These are phyloP conservation scores for Jimgerdemannia flammicorona DNA, from an alignment of 192 early-diverging fungal genomes.

Conservation along the genomic window DNA sequence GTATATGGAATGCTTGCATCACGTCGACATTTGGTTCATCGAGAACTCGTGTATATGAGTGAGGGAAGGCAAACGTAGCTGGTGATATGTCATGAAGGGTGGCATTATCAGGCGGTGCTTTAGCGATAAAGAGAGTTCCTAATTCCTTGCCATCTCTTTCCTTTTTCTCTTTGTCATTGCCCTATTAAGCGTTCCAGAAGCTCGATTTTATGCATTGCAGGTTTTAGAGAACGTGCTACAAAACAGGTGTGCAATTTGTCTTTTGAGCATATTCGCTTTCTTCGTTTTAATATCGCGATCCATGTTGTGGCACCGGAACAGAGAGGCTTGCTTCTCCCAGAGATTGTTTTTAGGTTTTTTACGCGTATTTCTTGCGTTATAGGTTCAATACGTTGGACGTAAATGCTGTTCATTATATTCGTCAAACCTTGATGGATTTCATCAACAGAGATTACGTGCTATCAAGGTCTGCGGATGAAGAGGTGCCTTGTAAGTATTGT, in stretches of 20 bases:
- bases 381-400: conserved; percentile 48
- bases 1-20: conserved; percentile 6
- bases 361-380: not conserved
- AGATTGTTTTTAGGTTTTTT: not conserved
- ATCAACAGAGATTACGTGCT: conserved; percentile 53
- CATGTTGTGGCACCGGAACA: not conserved
- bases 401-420: conserved; percentile 45
- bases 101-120: too few species aligned
- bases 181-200: conserved; percentile 58
- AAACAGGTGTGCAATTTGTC: conserved; percentile 39
- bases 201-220: conserved; percentile 84
- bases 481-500: conserved; percentile 43
- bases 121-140: not conserved
- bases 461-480: conserved; percentile 27
- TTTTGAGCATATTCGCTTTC: too few species aligned
- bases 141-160: not conserved
- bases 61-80: not conserved
- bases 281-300: too few species aligned
- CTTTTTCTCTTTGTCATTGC: conserved; percentile 11
- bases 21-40: conserved; percentile 20
- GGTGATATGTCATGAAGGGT: too few species aligned
- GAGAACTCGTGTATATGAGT: conserved; percentile 4
- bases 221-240: conserved; percentile 69
- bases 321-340: not conserved
- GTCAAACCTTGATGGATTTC: conserved; percentile 55